Percentiles rank a stretch among this genome's conserved stretches.
Evolutionary conservation across 306 rosid genomes (phyloP).

Genomic region (Lathyrus tuberosus): DNA sequence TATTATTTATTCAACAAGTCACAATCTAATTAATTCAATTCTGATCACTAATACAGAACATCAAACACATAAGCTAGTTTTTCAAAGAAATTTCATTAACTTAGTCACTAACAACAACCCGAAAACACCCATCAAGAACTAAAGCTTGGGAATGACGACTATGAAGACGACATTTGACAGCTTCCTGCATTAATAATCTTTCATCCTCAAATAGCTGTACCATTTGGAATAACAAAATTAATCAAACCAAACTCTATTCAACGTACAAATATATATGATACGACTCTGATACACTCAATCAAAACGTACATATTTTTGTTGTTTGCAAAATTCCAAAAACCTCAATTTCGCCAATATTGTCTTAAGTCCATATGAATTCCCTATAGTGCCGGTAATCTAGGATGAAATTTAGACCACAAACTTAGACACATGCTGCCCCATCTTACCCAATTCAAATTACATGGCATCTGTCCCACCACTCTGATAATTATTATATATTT

Average conservation of each 20-base stretch:
- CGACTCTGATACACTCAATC: not conserved
- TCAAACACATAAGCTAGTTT: not conserved
- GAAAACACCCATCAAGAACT: not conserved
- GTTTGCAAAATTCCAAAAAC: conserved; percentile 44
- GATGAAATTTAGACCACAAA: conserved; percentile 36
- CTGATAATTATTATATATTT: conserved; percentile 14
- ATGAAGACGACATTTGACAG: conserved; percentile 18
- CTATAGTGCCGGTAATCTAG: conserved; percentile 35
- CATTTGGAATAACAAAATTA: conserved; percentile 9
- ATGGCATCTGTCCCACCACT: conserved; percentile 21
- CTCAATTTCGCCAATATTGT: not conserved
- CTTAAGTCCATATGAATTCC: conserved; percentile 28
- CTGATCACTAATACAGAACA: not conserved
- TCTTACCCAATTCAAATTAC: conserved; percentile 29
- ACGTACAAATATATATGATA: not conserved
- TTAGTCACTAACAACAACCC: not conserved
- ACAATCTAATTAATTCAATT: not conserved
- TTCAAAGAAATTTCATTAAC: not conserved
- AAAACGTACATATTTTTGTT: conserved; percentile 5
- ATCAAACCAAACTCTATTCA: not conserved
- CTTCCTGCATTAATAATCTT: conserved; percentile 20
- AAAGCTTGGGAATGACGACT: not conserved
- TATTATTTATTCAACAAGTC: not conserved
- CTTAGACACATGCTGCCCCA: conserved; percentile 21
- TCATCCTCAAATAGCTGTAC: conserved; percentile 13